Base-by-base conservation (phyloP, 202 grass and related monocot genomes). In the Hordeum pubiflorum region DNA sequence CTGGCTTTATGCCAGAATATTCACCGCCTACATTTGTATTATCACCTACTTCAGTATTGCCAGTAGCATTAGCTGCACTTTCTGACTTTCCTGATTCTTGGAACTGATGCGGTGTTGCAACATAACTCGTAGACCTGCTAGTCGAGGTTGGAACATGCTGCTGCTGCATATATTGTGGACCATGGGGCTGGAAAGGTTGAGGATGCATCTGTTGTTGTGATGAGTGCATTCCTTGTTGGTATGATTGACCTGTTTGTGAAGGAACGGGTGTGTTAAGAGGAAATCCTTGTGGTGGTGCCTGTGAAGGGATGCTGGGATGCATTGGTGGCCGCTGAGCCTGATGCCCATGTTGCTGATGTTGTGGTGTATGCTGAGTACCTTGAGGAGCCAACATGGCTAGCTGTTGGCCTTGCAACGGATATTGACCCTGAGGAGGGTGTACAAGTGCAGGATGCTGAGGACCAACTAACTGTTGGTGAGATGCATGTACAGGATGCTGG, bases 191-290 rank as follows among this genome's bases (percentile, higher is more conserved):
- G n/a, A 64, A 69, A 78, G 76, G 46, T 56, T 87, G 89, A 0
- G 83, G 55, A 82, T 86, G 87, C 27, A 91, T 58, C 63, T 81
- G 87, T 34, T 85, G 88, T 10, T 93, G 93, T 9, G 78, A 70
- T 69, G 87, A 59, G 43, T 82, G 14, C 20, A 86, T 83, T 84
- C 81, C 89, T 76, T 89, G 91, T n/a, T 88, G 89, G 76, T 91
- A 89, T 39, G 71, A 36, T 67, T 87, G 89, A 52, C 72, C 76
- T 78, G 83, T 66, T 81, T 91, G 88, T 61, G 58, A 69, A 46
- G 89, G 72, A 58, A 72, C 65, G 64, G 63, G 73, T 76, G 80
- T 59, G 44, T 89, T 86, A 0, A 82, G 54, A 52, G 85, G 78
- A 70, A 91, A 82, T 71, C 83, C 84, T 83, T 89, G 88, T 34